phyloP scores from a whole-genome alignment of 2,329 filamentous ascomycete species.

The Monosporascus sp. region DNA sequence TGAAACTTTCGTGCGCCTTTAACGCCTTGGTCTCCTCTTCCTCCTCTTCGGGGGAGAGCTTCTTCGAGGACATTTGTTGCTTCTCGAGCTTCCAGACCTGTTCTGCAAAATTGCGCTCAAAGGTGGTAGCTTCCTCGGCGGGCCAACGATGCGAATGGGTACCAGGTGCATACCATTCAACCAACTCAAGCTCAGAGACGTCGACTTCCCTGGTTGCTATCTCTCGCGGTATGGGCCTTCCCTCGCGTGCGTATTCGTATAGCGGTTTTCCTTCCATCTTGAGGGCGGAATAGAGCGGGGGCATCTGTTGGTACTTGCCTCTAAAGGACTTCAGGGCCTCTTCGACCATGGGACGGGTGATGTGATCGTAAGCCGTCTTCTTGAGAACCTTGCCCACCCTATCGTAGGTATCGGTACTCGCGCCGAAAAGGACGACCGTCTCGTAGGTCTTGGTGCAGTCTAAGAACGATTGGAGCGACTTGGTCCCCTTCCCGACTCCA shows the following conservation, averaged over 20 bases:
- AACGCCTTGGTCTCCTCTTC: slow-evolving; percentile 50
- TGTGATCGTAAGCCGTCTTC: slow-evolving; percentile 68
- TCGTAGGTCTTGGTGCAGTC: slow-evolving; percentile 93
- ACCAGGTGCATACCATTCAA: slow-evolving; percentile 82
- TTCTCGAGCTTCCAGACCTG: slow-evolving; percentile 62
- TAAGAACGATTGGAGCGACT: slow-evolving; percentile 72
- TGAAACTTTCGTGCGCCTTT: slow-evolving; percentile 51
- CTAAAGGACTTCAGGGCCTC: slow-evolving; percentile 69
- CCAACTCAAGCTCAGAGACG: slow-evolving; percentile 69
- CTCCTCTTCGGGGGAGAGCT: slow-evolving; percentile 49
- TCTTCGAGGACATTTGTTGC: slow-evolving; percentile 45
- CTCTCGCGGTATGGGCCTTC: slow-evolving; percentile 77
- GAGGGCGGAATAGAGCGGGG: slow-evolving; percentile 87
- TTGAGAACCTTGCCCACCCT: slow-evolving; percentile 76
- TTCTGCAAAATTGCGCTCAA: slow-evolving; percentile 72
- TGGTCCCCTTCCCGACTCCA: slow-evolving; percentile 83
- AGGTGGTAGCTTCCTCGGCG: slow-evolving; percentile 66
- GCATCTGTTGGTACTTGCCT: slow-evolving; percentile 82
- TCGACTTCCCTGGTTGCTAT: slow-evolving; percentile 77
- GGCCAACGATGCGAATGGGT: slow-evolving; percentile 78
- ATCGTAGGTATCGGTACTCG: slow-evolving; percentile 90
- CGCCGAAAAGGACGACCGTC: slow-evolving; percentile 81
- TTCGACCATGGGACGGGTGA: slow-evolving; percentile 75
- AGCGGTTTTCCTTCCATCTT: slow-evolving; percentile 91
- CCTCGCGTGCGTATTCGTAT: slow-evolving; percentile 93